Evolutionary conservation across 1,139 yeast genomes (phyloP), one percentile per base, ranked within the genome.

Genomic region (Kodamaea ohmeri): DNA sequence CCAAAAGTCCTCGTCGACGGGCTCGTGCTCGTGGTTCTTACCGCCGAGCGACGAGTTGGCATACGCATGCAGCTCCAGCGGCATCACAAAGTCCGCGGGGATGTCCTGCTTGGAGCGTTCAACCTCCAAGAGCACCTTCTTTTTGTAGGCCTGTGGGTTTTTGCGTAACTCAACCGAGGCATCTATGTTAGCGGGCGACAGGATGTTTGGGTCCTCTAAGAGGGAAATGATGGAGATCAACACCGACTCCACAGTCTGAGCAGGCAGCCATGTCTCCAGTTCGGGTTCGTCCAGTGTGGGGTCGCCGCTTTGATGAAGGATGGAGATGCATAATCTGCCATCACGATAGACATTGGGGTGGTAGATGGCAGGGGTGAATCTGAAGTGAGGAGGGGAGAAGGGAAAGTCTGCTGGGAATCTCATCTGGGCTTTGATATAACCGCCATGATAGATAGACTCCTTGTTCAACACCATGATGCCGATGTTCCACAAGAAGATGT

Each of bases 341-440:
- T 90, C 97, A 47, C 88, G 76, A 64, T 90, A 90, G 42, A 90
- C 95, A 60, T 90, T 90, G 19, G 97, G 97, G 56, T 90, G 97
- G 66, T 82, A 89, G 50, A 90, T 86, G 40, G 96, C 85, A 11
- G 97, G 96, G n/a, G 94, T 83, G 69, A 90, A 90, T 53, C 94
- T 73, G 66, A 89, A 90, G 34, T 83, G 79, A 36, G 97, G 97
- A 20, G 97, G 97, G 13, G 86, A 71, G 59, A 78, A 90, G 2
- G 97, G 97, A 65, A 83, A 90, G 61, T 89, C 96, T 25, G 73
- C 67, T 2, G 97, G 97, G 64, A 90, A 90, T 50, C 84, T 73
- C 95, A 90, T 87, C 60, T 87, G 95, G 18, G 96, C 96, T 60
- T 82, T 86, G 65, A 90, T 85, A 61, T 86, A 90, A n/a, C 97